These are phyloP conservation scores for Venturia oleaginea DNA, from an alignment of 2,329 filamentous ascomycete genomes.

Conservation along the genomic window DNA sequence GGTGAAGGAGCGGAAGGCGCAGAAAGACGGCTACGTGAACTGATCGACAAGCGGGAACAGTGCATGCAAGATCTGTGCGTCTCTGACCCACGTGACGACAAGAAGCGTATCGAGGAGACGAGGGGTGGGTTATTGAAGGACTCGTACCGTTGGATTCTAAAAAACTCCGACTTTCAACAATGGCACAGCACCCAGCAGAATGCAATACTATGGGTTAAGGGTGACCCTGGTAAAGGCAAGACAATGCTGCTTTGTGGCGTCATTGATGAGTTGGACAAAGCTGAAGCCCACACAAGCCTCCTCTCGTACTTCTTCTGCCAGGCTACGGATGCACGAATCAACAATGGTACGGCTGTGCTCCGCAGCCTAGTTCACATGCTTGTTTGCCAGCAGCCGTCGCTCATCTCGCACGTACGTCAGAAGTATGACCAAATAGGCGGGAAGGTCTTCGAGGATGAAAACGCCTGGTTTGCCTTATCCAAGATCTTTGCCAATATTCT, in stretches of 20 bases:
- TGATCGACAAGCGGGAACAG: too few species aligned
- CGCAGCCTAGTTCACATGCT: conserved; percentile 20
- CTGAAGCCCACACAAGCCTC: conserved; percentile 17
- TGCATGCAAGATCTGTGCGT: too few species aligned
- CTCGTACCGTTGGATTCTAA: conserved; percentile 19
- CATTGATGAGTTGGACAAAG: conserved; percentile 23
- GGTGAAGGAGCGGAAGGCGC: too few species aligned
- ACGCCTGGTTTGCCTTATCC: conserved; percentile 30
- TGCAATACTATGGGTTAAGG: conserved; percentile 30
- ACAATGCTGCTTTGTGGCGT: conserved; percentile 20
- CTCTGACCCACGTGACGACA: too few species aligned
- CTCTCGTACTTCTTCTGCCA: conserved; percentile 37
- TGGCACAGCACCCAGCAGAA: conserved; percentile 20
- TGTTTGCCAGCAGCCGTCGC: conserved; percentile 23
- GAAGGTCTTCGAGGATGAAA: conserved; percentile 31
- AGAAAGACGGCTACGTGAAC: too few species aligned
- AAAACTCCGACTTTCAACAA: conserved; percentile 19
- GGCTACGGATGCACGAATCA: conserved; percentile 28
- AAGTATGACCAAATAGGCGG: conserved; percentile 28
- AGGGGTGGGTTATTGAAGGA: conserved; percentile 17
- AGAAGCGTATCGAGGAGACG: too few species aligned
- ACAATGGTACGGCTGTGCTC: conserved; percentile 20
- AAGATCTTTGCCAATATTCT: conserved; percentile 34
- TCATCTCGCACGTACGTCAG: conserved; percentile 27
- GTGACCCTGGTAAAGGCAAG: conserved; percentile 25